Conservation (phyloP, 2,329 filamentous ascomycete genomes). For the Epichloe baconii region DNA sequence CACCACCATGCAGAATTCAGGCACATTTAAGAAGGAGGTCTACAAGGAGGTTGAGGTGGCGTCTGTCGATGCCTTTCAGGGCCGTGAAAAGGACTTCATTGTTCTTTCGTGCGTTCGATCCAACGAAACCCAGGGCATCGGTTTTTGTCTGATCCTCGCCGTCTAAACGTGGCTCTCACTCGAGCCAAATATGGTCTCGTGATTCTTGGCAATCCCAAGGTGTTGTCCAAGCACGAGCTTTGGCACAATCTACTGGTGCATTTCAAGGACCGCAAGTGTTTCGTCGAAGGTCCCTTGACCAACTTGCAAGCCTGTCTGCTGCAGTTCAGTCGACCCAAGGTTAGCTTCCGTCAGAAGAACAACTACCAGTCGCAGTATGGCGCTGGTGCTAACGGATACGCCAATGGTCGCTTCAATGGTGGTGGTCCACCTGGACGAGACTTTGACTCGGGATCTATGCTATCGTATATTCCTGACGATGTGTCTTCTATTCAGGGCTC, state of each 20-base stretch:
- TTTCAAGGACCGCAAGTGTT: slow-evolving; percentile 92
- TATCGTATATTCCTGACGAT: slow-evolving; percentile 94
- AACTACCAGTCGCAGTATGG: slow-evolving; percentile 57
- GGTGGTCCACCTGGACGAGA: slow-evolving; percentile 32
- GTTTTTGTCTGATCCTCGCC: slow-evolving; percentile 92
- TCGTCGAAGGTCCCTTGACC: slow-evolving; percentile 87
- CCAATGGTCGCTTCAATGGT: slow-evolving; percentile 29
- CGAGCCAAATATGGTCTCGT: slow-evolving; percentile 94
- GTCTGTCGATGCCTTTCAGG: slow-evolving; percentile 96
- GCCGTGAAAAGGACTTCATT: slow-evolving; percentile 97
- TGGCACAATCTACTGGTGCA: slow-evolving; percentile 94
- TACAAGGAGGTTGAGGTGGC: slow-evolving; percentile 99
- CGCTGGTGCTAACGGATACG: slow-evolving; percentile 23
- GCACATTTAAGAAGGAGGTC: slow-evolving; percentile 93
- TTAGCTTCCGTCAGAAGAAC: slow-evolving; percentile 83
- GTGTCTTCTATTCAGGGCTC: slow-evolving; percentile 93
- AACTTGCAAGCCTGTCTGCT: slow-evolving; percentile 93
- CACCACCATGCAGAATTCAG: slow-evolving; percentile 97
- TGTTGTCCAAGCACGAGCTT: slow-evolving; percentile 90
- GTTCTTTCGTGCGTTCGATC: slow-evolving; percentile 95
- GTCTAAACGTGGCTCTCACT: slow-evolving; percentile 92
- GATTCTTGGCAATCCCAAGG: slow-evolving; percentile 94
- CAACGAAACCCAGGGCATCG: slow-evolving; percentile 97
- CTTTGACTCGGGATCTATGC: slow-evolving; percentile 71
- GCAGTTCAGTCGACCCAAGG: slow-evolving; percentile 89